Base-by-base conservation (phyloP, 1,139 yeast genomes). In the Diutina rugosa region DNA sequence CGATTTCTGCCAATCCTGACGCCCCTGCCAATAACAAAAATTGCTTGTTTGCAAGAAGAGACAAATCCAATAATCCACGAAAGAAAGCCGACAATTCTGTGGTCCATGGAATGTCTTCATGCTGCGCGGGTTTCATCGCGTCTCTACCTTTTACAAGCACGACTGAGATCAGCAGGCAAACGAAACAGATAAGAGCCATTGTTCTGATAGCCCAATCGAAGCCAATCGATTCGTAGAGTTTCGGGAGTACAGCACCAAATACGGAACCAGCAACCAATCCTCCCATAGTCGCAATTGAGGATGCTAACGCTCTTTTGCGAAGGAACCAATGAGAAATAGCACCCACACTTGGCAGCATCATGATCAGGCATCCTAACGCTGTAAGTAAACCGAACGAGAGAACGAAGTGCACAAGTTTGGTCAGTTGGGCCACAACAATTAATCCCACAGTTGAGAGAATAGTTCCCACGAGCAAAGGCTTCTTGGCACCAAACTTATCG, bases 251-350 rank as follows among this genome's bases (percentile, higher is more conserved):
- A 26, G 83, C 65, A 0, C 89, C 84, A 65, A 80, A 81, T 1
- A 80, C 68, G 1, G 84, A 73, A 8, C 87, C 87, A 2, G 90
- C 90, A 2, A 82, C 67, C 8, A 84, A 76, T 0, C 87, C 87
- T 2, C 89, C 89, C 35, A 78, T 71, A 0, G 85, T 80, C 1
- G 84, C 84, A 4, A 81, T 63, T 0, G 85, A 82, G 47, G 79
- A 66, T 0, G 86, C 87, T 49, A 77, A 65, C 0, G 82, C 88
- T 57, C 88, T 69, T 59, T 74, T 77, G 54, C 65, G 72, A 62
- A 74, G 71, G 62, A 82, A 85, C 82, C 85, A 84, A 63, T 84
- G 89, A 26, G 86, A 78, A 41, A 84, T 70, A 0, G 77, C 80
- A 0, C 88, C 83, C 18, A 84, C 72, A 49, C 79, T 69, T 0